Percentiles rank a stretch among this genome's conserved stretches.
These are phyloP conservation scores for Phytophthora cryptogea DNA, from an alignment of 352 stramenopile species.

Conservation along the genomic window DNA sequence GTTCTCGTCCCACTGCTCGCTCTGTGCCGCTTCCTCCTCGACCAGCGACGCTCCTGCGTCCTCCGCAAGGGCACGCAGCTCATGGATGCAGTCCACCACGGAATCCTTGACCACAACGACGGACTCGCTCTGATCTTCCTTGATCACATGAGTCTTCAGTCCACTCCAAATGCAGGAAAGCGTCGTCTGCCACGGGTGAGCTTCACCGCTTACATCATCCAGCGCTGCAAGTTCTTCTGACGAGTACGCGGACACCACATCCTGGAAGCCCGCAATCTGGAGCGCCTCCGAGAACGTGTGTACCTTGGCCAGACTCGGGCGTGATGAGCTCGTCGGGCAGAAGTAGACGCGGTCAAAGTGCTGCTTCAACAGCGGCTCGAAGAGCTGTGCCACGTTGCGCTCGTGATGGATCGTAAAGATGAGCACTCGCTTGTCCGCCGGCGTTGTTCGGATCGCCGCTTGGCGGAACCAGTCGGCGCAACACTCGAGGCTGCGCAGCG, in stretches of 20 bases:
- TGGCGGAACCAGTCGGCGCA: conserved; percentile 77
- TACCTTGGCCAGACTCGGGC: conserved; percentile 69
- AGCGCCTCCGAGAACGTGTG: conserved; percentile 71
- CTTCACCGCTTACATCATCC: conserved; percentile 46
- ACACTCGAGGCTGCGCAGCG: conserved; percentile 72
- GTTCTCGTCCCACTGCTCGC: conserved; percentile 35
- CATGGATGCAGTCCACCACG: conserved; percentile 63
- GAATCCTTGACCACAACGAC: conserved; percentile 53
- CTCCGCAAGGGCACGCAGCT: conserved; percentile 44
- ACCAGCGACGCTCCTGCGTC: conserved; percentile 17
- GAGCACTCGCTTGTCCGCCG: conserved; percentile 46
- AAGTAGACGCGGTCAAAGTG: conserved; percentile 83
- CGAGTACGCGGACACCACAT: conserved; percentile 51
- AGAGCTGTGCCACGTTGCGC: conserved; percentile 71
- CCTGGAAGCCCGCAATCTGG: conserved; percentile 32
- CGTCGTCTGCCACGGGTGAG: conserved; percentile 62
- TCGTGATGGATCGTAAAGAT: conserved; percentile 88
- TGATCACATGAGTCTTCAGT: conserved; percentile 45
- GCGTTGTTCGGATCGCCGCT: conserved; percentile 9
- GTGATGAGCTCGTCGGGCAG: conserved; percentile 62
- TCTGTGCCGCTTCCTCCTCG: conserved; percentile 11
- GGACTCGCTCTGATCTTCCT: conserved; percentile 34
- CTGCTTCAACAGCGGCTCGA: conserved; percentile 61
- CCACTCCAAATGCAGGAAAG: conserved; percentile 57
- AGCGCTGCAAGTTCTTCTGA: conserved; percentile 45